Percentiles rank a stretch among this genome's conserved stretches.
Evolutionary conservation across 495 filamentous ascomycete species (phyloP).

Genomic region (Podospora pseudoanserina): DNA sequence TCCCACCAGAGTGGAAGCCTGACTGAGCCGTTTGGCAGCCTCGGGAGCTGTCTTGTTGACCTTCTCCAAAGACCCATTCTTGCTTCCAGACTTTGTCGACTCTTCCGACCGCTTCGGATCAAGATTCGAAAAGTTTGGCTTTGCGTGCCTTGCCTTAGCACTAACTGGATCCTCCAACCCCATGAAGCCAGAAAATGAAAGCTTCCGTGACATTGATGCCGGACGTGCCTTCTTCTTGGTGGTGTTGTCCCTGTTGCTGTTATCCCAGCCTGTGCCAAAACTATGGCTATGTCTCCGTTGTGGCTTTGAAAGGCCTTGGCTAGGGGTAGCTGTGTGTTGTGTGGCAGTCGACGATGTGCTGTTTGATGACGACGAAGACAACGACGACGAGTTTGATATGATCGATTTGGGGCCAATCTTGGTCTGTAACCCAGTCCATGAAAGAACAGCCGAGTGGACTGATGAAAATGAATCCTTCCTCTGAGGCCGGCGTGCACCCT

Average conservation of each 20-base stretch:
- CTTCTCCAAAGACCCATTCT: slow-evolving; percentile 26
- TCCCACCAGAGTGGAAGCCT: slow-evolving; percentile 7
- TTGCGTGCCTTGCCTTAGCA: slow-evolving; percentile 31
- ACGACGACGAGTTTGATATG: slow-evolving; percentile 13
- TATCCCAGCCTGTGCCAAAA: slow-evolving; percentile 5
- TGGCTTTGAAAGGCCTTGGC: slow-evolving; percentile 19
- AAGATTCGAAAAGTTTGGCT: slow-evolving; percentile 21
- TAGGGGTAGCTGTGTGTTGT: slow-evolving; percentile 9
- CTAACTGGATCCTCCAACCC: slow-evolving; percentile 20
- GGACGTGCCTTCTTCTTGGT: slow-evolving; percentile 34
- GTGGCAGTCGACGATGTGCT: slow-evolving; percentile 13
- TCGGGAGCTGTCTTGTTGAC: slow-evolving; percentile 23
- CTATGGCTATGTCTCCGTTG: slow-evolving; percentile 31
- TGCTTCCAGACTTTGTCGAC: slow-evolving; percentile 25
- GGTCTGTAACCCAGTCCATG: slow-evolving; percentile 29
- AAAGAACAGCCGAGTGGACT: slow-evolving; percentile 17
- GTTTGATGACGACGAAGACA: slow-evolving; percentile 12
- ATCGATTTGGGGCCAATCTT: slow-evolving; percentile 19
- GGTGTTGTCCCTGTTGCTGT: slow-evolving; percentile 13
- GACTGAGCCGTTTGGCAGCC: slow-evolving; percentile 5
- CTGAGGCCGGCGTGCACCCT: slow-evolving; percentile 27
- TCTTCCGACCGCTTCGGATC: slow-evolving; percentile 19
- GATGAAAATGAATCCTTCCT: slow-evolving; percentile 32
- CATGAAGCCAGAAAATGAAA: slow-evolving; percentile 24
- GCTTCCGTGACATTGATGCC: slow-evolving; percentile 29